A percentile compares a stretch with the other conserved stretches of the same genome.
These are phyloP conservation scores for Trichoderma oligosporum DNA, from an alignment of 2,329 filamentous ascomycete species.

Conservation along the genomic window DNA sequence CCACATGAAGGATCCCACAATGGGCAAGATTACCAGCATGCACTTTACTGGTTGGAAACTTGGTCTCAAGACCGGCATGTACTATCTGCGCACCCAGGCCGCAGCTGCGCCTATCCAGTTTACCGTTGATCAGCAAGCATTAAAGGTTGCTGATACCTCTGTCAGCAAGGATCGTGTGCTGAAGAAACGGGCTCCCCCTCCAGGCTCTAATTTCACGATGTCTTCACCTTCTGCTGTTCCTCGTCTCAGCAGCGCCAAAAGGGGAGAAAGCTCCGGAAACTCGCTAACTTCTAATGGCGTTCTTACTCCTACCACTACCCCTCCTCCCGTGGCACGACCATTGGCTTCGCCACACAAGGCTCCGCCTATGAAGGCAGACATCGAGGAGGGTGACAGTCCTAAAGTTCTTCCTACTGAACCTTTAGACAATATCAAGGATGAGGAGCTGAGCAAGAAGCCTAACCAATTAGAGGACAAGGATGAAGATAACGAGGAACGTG, in stretches of 20 bases:
- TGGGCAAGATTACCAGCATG: conserved; percentile 99
- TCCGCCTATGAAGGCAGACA: conserved; percentile 71
- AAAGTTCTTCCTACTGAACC: conserved; percentile 74
- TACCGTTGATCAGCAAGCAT: conserved; percentile 94
- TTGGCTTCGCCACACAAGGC: conserved; percentile 58
- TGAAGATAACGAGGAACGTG: conserved; percentile 67
- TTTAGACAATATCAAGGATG: conserved; percentile 55
- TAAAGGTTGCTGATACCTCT: conserved; percentile 81
- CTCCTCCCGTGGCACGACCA: conserved; percentile 51
- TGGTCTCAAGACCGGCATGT: conserved; percentile 99
- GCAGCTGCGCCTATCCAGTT: conserved; percentile 97
- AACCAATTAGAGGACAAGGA: conserved; percentile 70
- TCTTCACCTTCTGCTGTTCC: conserved; percentile 61
- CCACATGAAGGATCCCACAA: conserved; percentile 97
- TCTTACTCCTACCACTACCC: conserved; percentile 65
- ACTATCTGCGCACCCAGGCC: conserved; percentile 97
- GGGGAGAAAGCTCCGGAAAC: conserved; percentile 42
- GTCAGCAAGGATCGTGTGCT: conserved; percentile 59
- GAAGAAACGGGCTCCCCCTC: conserved; percentile 67
- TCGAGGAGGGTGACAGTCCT: conserved; percentile 73
- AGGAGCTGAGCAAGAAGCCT: conserved; percentile 54
- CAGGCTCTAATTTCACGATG: conserved; percentile 50
- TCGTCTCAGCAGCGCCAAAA: conserved; percentile 62
- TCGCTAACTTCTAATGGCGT: conserved; percentile 53
- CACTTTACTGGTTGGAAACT: conserved; percentile 99